Evolutionary conservation across 2,329 filamentous ascomycete genomes (phyloP), one percentile per base, ranked within the genome.

Genomic region (Hypomyces perniciosus): DNA sequence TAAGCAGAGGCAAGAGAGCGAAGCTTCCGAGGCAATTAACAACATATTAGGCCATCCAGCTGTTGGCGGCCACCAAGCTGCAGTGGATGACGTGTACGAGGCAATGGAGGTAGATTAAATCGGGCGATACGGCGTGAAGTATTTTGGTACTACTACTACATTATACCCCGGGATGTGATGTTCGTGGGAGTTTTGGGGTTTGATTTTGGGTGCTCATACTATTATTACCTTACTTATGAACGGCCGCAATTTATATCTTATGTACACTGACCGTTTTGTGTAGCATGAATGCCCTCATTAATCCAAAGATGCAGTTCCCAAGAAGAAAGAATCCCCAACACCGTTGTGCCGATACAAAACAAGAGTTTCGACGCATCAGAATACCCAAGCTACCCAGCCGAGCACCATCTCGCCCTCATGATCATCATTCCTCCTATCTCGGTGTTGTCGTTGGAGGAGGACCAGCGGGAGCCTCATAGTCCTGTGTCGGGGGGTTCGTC

Each of bases 101-200:
- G 82, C 78, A 10, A 88, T 88, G 85, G 83, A 87, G 47, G 68
- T 86, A 60, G 83, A 83, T 51, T 51, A 31, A 42, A 12, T 8
- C 37, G 41, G 20, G 20, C 20, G 20, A 20, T 41, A 27, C 12
- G 35, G 30, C 28, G 44, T 44, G 40, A 49, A 27, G 30, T 28
- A 49, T 48, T 46, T n/a, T 30, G 42, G 39, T 35, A 31, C 37
- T 20, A 46, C 33, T 2, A 30, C 13, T 13, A 20, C 35, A 31
- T 38, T 39, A 44, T 26, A 44, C 44, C 27, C 30, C 28, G 10
- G 27, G 20, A 20, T 20, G 20, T 20, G 20, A 20, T 20, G 20
- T 20, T 20, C 20, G 20, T 20, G 20, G 20, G 20, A 20, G 20
- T 20, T 20, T 20, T 20, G 20, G 20, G 20, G 20, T 20, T 20